Percentiles rank a stretch among this genome's conserved stretches.
Conservation (phyloP, 441 rosid genomes). For the Adansonia madagascariensis region DNA sequence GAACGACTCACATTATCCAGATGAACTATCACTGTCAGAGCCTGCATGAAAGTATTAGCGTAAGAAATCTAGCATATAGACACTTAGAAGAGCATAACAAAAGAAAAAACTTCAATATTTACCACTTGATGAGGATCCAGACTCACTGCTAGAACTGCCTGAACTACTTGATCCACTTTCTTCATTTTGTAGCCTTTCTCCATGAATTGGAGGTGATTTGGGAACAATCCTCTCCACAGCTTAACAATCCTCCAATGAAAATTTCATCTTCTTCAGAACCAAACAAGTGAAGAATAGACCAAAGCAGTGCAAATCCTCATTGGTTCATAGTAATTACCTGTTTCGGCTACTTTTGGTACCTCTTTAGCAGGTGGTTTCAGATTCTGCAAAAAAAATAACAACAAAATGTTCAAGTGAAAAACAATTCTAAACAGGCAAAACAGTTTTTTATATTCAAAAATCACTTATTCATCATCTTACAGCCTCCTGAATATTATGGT, state of each 20-base stretch:
- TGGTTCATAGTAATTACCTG: conserved; percentile 47
- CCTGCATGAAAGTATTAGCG: conserved; percentile 45
- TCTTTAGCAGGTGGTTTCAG: conserved; percentile 38
- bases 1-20: conserved; percentile 62
- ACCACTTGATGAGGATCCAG: conserved; percentile 87
- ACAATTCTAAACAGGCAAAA: conserved; percentile 14
- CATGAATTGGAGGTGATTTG: conserved; percentile 44
- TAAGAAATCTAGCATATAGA: conserved; percentile 16
- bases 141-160: conserved; percentile 72
- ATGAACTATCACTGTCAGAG: conserved; percentile 68
- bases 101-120: conserved; percentile 27
- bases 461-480: conserved; percentile 40
- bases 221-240: conserved; percentile 43
- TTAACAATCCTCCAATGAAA: conserved; percentile 26
- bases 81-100: background rate
- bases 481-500: conserved; percentile 39
- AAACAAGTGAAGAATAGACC: background rate
- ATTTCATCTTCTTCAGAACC: conserved; percentile 19
- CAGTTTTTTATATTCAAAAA: conserved; percentile 7
- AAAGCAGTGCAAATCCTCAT: conserved; percentile 20
- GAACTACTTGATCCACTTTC: conserved; percentile 71
- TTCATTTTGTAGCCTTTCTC: conserved; percentile 46
- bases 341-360: conserved; percentile 42
- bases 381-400: conserved; percentile 48
- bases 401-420: conserved; percentile 28